Base-by-base conservation (phyloP, 257 asterid species). In the Solanum ossicruentum region DNA sequence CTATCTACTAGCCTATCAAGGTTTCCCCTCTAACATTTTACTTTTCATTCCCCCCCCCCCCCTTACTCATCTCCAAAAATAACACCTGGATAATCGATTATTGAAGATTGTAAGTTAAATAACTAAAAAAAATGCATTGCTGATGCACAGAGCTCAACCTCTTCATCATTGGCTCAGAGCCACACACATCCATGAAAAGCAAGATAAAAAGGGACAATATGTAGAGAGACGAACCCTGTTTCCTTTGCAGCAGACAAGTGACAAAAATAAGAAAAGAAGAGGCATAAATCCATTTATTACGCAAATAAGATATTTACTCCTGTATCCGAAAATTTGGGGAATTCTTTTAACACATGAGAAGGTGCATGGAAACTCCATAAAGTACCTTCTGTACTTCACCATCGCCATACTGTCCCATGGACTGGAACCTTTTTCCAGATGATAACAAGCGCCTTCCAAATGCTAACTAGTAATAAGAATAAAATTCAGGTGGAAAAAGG, bases 321-420 rank as follows among this genome's bases (percentile, higher is more conserved):
- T 47, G 18, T 47, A 73, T n/a, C 23, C 41, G 20, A 21, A 73
- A 47, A 73, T 73, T 13, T 47, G 23, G 39, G 60, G 8, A 21
- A 73, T 51, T 28, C 23, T 43, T 45, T 52, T 54, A 84, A 83
- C 60, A 65, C 71, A 83, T 43, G 20, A 15, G 52, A 57, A 58
- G 84, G 58, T 43, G 73, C 66, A 81, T 12, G 11, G 88, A 51
- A 15, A 49, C 51, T 77, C 21, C 8, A 77, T 57, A 73, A 52
- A 69, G 69, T 93, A 96, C 99, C 98, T 21, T 87, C 85, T 92
- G 93, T 54, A 91, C 91, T 94, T 97, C 99, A 87, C 98, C 98
- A 89, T 90, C 90, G 63, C 97, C 97, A 88, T 94, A 96, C 85
- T 92, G 93, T 69, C 99, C 98, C 98, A 97, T 94, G 87, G 97